A percentile compares a stretch with the other conserved stretches of the same genome.
These are phyloP conservation scores for Orbilia ellipsospora DNA, from an alignment of 2,329 filamentous ascomycete genomes.

Conservation along the genomic window DNA sequence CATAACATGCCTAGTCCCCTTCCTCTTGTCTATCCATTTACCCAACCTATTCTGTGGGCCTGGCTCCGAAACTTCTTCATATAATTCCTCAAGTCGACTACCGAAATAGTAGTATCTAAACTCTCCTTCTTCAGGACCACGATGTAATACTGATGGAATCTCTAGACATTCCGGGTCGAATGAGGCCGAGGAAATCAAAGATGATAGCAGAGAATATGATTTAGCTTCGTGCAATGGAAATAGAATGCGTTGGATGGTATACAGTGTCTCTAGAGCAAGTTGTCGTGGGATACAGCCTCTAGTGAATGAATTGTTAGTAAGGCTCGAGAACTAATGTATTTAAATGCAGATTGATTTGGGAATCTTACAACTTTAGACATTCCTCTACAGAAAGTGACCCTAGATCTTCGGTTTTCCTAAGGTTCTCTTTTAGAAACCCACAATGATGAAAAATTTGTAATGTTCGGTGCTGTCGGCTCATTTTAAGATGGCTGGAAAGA, in stretches of 20 bases:
- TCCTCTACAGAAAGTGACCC: conserved; percentile 28
- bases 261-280: conserved; percentile 58
- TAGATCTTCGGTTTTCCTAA: conserved; percentile 46
- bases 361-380: conserved; percentile 22
- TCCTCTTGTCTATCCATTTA: conserved; percentile 57
- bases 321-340: not conserved
- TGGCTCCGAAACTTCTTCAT: conserved; percentile 57
- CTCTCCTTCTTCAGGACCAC: conserved; percentile 49
- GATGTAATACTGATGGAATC: conserved; percentile 51
- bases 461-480: conserved; percentile 57
- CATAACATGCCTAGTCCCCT: conserved; percentile 56
- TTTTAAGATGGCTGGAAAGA: conserved; percentile 59
- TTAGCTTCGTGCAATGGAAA: conserved; percentile 55
- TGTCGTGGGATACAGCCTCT: conserved; percentile 56
- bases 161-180: conserved; percentile 55
- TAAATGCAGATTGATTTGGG: not conserved
- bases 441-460: conserved; percentile 60
- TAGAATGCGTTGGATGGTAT: conserved; percentile 57
- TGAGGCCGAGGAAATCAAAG: conserved; percentile 41
- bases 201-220: conserved; percentile 46
- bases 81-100: conserved; percentile 52
- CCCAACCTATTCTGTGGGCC: conserved; percentile 42
- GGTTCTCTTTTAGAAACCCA: conserved; percentile 60
- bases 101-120: conserved; percentile 56
- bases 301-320: conserved; percentile 21